Percentiles rank a stretch among this genome's conserved stretches.
Evolutionary conservation across 164 flowering plant species (phyloP).

Genomic region (Vitis rupestris): DNA sequence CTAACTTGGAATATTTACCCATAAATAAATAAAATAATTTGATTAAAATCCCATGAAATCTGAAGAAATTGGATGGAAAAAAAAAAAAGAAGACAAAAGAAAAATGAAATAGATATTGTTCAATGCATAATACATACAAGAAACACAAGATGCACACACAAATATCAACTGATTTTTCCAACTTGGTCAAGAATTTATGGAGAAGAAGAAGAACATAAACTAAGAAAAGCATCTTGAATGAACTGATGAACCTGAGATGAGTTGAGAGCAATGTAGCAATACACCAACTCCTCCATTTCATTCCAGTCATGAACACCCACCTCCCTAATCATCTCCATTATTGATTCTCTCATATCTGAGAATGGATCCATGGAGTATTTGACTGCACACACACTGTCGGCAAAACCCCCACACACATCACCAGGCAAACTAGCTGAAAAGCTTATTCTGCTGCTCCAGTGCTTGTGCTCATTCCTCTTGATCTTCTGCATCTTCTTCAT

Average conservation of each 20-base stretch:
- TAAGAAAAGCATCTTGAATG: conserved; percentile 47
- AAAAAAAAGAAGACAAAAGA: no score
- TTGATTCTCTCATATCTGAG: conserved; percentile 45
- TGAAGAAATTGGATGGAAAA: no score
- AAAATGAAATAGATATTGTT: no score
- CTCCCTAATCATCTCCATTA: conserved; percentile 45
- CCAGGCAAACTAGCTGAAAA: conserved; percentile 57
- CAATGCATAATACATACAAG: no score
- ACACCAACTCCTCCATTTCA: conserved; percentile 58
- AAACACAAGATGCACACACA: no score
- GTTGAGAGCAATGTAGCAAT: conserved; percentile 56
- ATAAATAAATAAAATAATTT: no score
- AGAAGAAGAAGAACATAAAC: conserved; percentile 17
- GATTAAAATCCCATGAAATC: no score
- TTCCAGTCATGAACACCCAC: conserved; percentile 45
- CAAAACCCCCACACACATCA: conserved; percentile 41
- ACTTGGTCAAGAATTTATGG: no score
- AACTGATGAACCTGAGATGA: conserved; percentile 41
- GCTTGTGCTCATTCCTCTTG: conserved; percentile 13
- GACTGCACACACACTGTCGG: conserved; percentile 50
- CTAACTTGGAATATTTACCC: no score
- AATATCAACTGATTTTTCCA: no score
- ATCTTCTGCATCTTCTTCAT: conserved; percentile 15
- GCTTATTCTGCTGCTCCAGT: conserved; percentile 23
- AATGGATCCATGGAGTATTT: conserved; percentile 40